Evolutionary conservation across 768 basidiomycete genomes (phyloP).

Genomic region (Serendipita sp.): DNA sequence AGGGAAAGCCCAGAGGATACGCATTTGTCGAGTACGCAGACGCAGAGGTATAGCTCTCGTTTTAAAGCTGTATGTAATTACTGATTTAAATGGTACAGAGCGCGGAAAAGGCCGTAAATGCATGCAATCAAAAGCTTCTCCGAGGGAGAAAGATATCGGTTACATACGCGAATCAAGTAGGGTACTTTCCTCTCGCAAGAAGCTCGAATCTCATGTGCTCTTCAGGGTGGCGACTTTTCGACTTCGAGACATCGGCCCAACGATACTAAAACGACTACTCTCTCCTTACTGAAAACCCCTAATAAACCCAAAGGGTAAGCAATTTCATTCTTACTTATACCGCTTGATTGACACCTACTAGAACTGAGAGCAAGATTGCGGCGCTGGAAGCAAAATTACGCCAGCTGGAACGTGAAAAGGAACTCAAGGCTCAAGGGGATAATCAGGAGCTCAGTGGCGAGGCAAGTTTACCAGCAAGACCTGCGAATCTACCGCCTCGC

Average conservation of each 20-base stretch:
- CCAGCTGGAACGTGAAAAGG: conserved; percentile 40
- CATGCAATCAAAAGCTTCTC: conserved; percentile 62
- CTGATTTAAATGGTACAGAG: conserved; percentile 38
- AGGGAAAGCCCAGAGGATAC: conserved; percentile 90
- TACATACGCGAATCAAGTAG: conserved; percentile 78
- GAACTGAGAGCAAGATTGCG: conserved; percentile 80
- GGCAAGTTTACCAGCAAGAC: background rate
- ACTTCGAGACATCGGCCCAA: conserved; percentile 26
- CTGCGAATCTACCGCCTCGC: background rate
- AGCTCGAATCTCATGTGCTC: background rate
- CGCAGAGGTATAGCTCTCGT: conserved; percentile 49
- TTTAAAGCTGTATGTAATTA: background rate
- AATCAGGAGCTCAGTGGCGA: background rate
- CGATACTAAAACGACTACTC: conserved; percentile 46
- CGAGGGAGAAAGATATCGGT: conserved; percentile 80
- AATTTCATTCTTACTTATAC: conserved; percentile 1
- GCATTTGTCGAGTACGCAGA: conserved; percentile 80
- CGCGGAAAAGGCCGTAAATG: conserved; percentile 57
- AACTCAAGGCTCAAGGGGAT: background rate
- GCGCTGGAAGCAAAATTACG: conserved; percentile 90
- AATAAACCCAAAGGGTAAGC: conserved; percentile 35
- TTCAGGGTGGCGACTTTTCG: conserved; percentile 7
- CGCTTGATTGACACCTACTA: conserved; percentile 19
- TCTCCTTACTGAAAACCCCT: conserved; percentile 77
- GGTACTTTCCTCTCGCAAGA: background rate